Evolutionary conservation across 163 green algal species (phyloP), one percentile per base, ranked within the genome.

Genomic region (Scenedesmus sp.): DNA sequence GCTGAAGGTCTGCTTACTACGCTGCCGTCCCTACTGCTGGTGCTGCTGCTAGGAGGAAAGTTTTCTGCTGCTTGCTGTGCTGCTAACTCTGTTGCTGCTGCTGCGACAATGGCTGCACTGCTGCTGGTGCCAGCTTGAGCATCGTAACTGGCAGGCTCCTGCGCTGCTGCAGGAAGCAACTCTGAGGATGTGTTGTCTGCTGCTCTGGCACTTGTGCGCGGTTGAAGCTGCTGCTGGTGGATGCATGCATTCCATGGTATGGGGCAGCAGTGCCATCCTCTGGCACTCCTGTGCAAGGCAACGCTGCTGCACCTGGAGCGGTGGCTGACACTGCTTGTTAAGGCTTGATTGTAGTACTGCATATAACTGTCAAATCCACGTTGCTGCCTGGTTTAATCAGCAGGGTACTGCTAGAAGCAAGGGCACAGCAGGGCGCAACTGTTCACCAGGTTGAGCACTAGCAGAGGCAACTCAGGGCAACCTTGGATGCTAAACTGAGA

Each of bases 51-150:
- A 13, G 23, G 3, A 15, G 23, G 13, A 52, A 23, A 5, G 4
- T 52, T 8, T 15, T 55, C 15, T 84, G 59, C 57, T 88, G 59
- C 26, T 59, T 54, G 85, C 26, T 46, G 54, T 18, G 55, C 55
- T 62, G 62, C 62, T 54, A 46, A 16, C 64, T 23, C 64, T 16
- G 64, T 64, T 89, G 60, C 84, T 55, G 84, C 85, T 89, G 85
- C 12, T n/a, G 77, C 57, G 15, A 60, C 70, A 52, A 6, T 18
- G 52, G 70, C 70, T 52, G 23, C 20, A 5, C 23, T 79, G 70
- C 70, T 79, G 70, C 70, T 79, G 70, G 3, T 79, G 2, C 12
- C 23, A 15, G 70, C 23, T 79, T 79, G 70, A 5, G 3, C 23
- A 79, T 52, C 23, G 70, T 52, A 52, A 23, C 70, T 79, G 70